A percentile compares a stretch with the other conserved stretches of the same genome.
phyloP scores from a whole-genome alignment of 1,139 yeast species.

The Ashbya aceris region DNA sequence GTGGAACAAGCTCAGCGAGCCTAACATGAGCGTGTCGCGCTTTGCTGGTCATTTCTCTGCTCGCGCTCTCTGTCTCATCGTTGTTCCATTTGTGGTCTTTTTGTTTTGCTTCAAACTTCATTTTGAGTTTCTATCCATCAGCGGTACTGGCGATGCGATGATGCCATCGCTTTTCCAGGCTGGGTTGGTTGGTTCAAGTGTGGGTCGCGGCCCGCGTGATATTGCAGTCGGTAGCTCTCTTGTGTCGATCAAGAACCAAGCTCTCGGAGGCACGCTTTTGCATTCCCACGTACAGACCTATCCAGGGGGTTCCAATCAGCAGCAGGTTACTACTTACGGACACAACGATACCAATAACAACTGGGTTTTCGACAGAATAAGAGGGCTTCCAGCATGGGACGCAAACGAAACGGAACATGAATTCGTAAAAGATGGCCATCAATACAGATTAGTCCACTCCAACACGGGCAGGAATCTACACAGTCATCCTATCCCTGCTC shows the following conservation, averaged over 20 bases:
- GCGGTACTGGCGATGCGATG: constrained; percentile 92
- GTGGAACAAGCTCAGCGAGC: constrained; percentile 60
- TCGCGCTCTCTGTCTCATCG: constrained; percentile 49
- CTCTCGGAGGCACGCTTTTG: constrained; percentile 81
- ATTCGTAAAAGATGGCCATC: constrained; percentile 61
- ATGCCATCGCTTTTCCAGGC: constrained; percentile 98
- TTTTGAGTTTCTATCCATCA: constrained; percentile 58
- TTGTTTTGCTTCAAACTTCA: constrained; percentile 62
- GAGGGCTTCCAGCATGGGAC: constrained; percentile 49
- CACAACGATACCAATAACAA: constrained; percentile 89
- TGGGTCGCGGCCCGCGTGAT: constrained; percentile 84
- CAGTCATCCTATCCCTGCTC: constrained; percentile 76
- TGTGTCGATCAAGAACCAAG: constrained; percentile 81
- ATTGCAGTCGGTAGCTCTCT: constrained; percentile 68
- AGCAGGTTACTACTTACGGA: constrained; percentile 89
- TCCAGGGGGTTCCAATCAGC: constrained; percentile 95
- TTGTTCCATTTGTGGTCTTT: constrained; percentile 55
- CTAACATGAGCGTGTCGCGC: constrained; percentile 39
- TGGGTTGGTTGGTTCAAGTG: constrained; percentile 67
- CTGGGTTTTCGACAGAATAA: constrained; percentile 75
- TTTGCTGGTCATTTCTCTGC: constrained; percentile 59
- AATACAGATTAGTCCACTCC: constrained; percentile 69
- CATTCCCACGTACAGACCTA: constrained; percentile 91
- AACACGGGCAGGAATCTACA: constrained; percentile 85
- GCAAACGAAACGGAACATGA: constrained; percentile 43